Evolutionary conservation across 1,139 yeast species (phyloP).

Genomic region (Yamadazyma conglobata): DNA sequence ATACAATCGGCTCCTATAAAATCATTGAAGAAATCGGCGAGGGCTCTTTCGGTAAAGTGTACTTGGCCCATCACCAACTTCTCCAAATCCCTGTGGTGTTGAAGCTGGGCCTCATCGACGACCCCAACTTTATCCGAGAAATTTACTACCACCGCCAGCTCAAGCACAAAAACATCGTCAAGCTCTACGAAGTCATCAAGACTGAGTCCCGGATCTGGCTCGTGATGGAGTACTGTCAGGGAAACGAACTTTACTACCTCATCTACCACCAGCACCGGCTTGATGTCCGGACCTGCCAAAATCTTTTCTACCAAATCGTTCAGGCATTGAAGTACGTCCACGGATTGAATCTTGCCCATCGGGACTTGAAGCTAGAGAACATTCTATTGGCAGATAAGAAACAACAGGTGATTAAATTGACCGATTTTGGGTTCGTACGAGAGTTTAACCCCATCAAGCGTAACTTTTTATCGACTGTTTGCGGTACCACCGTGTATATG

Average conservation of each 20-base stretch:
- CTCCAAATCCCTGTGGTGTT: constrained; percentile 76
- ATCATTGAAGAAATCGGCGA: constrained; percentile 72
- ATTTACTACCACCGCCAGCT: constrained; percentile 85
- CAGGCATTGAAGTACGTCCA: constrained; percentile 87
- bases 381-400: constrained; percentile 68
- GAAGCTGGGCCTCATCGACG: constrained; percentile 78
- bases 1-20: constrained; percentile 74
- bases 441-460: constrained; percentile 56
- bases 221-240: constrained; percentile 86
- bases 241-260: constrained; percentile 78
- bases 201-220: constrained; percentile 82
- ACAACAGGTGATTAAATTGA: constrained; percentile 58
- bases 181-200: constrained; percentile 79
- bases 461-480: constrained; percentile 70
- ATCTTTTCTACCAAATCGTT: constrained; percentile 70
- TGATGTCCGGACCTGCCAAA: constrained; percentile 50
- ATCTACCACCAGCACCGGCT: constrained; percentile 58
- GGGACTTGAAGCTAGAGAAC: constrained; percentile 88
- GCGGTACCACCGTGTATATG: constrained; percentile 96
- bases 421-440: constrained; percentile 93
- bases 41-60: constrained; percentile 91
- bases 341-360: constrained; percentile 75
- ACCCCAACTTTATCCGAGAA: constrained; percentile 89
- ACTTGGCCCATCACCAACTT: constrained; percentile 72
- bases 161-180: constrained; percentile 79